phyloP scores from a whole-genome alignment of 352 stramenopile species.

The Phytophthora parvispora region DNA sequence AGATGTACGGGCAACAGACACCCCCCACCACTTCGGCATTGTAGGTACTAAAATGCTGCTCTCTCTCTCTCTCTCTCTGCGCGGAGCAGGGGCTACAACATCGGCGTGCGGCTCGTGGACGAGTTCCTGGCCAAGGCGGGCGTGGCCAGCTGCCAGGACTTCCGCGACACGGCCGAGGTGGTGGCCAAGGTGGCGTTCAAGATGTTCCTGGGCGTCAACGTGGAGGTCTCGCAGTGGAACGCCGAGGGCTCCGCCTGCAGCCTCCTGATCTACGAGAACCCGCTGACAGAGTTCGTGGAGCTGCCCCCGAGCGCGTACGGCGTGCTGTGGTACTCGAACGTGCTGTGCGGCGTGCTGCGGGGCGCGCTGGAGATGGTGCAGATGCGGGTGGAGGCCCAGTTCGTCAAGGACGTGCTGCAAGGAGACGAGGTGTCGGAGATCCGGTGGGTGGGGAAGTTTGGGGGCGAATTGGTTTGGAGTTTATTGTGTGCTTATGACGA shows the following conservation, averaged over 20 bases:
- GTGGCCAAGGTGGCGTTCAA: slow-evolving; percentile 98
- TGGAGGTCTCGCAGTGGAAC: slow-evolving; percentile 94
- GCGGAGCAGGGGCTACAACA: slow-evolving; percentile 93
- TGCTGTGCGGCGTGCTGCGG: slow-evolving; percentile 97
- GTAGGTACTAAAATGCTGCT: background rate
- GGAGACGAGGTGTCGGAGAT: slow-evolving; percentile 91
- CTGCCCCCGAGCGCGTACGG: slow-evolving; percentile 89
- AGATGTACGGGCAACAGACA: slow-evolving; percentile 73
- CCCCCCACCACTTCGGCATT: too few species aligned
- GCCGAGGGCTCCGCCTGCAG: slow-evolving; percentile 90
- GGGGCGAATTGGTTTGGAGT: background rate
- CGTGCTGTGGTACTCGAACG: slow-evolving; percentile 97
- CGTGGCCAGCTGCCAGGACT: slow-evolving; percentile 83
- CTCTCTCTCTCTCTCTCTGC: background rate
- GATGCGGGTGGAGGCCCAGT: slow-evolving; percentile 88
- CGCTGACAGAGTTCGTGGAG: slow-evolving; percentile 95
- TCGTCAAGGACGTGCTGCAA: slow-evolving; percentile 89
- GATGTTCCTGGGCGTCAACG: slow-evolving; percentile 98
- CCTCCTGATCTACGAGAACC: slow-evolving; percentile 98
- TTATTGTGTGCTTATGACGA: background rate
- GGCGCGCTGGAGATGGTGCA: slow-evolving; percentile 97
- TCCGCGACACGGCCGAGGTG: slow-evolving; percentile 96
- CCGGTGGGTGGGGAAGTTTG: slow-evolving; percentile 41
- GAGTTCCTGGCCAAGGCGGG: slow-evolving; percentile 98
- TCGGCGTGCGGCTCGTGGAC: slow-evolving; percentile 97